These are phyloP conservation scores for Hippophae gyantsensis DNA, from an alignment of 306 rosid genomes.

Conservation along the genomic window DNA sequence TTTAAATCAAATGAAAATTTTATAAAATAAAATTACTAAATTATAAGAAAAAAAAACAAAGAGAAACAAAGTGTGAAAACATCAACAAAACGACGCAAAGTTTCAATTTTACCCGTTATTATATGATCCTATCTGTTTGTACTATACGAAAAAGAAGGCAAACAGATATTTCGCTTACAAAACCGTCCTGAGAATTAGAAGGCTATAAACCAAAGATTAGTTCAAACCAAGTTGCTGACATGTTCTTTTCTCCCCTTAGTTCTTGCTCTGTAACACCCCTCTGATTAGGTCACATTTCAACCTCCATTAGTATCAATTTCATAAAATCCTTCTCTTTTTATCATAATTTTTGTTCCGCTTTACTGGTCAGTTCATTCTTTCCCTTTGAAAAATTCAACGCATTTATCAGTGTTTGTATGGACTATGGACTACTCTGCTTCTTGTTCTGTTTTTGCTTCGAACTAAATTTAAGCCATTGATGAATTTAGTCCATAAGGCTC, in stretches of 20 bases:
- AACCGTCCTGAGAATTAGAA: slow-evolving; percentile 46
- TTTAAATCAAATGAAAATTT: too few species aligned
- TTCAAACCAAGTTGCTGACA: slow-evolving; percentile 52
- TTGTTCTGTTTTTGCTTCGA: slow-evolving; percentile 45
- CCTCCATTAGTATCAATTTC: slow-evolving; percentile 36
- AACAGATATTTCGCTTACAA: slow-evolving; percentile 24
- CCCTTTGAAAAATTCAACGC: slow-evolving; percentile 34
- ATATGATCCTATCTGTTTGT: neutral
- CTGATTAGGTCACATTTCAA: slow-evolving; percentile 66
- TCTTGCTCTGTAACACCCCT: slow-evolving; percentile 17
- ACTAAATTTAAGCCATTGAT: slow-evolving; percentile 28
- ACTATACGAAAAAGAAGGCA: neutral
- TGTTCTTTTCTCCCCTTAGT: slow-evolving; percentile 51
- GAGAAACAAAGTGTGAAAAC: too few species aligned
- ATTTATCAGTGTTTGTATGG: slow-evolving; percentile 39
- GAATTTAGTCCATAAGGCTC: slow-evolving; percentile 15
- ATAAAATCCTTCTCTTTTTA: slow-evolving; percentile 16
- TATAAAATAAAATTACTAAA: too few species aligned
- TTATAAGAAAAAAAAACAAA: too few species aligned
- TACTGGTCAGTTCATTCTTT: slow-evolving; percentile 40
- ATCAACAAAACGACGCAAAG: slow-evolving; percentile 25
- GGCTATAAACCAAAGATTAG: slow-evolving; percentile 50
- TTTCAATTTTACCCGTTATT: slow-evolving; percentile 36
- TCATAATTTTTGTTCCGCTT: neutral
- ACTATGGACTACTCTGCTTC: slow-evolving; percentile 26